Conservation (phyloP, 2,329 filamentous ascomycete species). For the Fusarium decemcellulare region DNA sequence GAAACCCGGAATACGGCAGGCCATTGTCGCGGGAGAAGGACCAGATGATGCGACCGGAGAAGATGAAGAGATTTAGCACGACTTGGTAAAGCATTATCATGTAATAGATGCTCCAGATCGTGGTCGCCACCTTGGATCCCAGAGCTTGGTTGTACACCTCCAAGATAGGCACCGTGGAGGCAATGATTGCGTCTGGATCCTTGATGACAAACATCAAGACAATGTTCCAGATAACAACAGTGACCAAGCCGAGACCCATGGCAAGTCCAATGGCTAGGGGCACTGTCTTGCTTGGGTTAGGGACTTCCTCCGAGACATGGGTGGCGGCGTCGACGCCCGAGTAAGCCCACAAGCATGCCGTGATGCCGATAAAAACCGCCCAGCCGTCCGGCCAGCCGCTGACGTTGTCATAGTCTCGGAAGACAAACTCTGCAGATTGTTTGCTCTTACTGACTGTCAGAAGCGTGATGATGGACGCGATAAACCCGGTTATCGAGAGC, state of each 20-base stretch:
- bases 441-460: background rate
- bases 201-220: constrained; percentile 4
- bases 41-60: no score
- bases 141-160: constrained; percentile 7
- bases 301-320: constrained; percentile 13
- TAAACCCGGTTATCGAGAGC: no score
- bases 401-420: background rate
- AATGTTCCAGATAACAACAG: background rate
- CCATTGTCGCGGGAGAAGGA: no score
- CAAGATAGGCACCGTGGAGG: background rate
- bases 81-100: no score
- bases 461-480: constrained; percentile 2
- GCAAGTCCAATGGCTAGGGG: background rate
- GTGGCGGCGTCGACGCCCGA: background rate
- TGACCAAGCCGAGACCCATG: background rate
- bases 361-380: background rate
- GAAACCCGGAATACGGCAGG: no score
- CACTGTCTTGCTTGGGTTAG: background rate
- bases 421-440: background rate
- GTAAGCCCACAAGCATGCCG: constrained; percentile 6
- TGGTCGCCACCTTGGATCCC: background rate
- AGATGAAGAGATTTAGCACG: no score
- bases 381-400: constrained; percentile 9
- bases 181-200: background rate
- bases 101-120: constrained; percentile 8